Percentiles rank a stretch among this genome's conserved stretches.
These are phyloP conservation scores for Bacterosira constricta DNA, from an alignment of 108 stramenopile species.

Conservation along the genomic window DNA sequence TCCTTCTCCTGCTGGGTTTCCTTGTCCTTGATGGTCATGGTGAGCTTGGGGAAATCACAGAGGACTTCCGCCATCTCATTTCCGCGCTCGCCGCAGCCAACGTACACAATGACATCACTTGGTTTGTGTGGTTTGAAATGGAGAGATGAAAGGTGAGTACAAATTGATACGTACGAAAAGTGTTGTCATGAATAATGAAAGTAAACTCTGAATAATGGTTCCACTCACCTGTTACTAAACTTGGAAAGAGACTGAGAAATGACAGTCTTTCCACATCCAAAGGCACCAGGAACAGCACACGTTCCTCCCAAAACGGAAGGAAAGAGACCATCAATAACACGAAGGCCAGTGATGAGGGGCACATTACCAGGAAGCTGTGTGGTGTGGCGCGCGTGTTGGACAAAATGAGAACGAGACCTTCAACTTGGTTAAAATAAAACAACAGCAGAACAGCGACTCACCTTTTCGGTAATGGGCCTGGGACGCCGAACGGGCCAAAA, in stretches of 20 bases:
- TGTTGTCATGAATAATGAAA: constrained; percentile 88
- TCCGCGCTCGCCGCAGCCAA: constrained; percentile 94
- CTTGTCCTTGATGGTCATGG: constrained; percentile 92
- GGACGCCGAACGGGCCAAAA: constrained; percentile 99
- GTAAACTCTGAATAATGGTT: constrained; percentile 93
- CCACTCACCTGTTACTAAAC: constrained; percentile 99
- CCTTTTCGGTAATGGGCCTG: constrained; percentile 97
- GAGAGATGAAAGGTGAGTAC: too few relatives aligned
- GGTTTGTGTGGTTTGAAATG: too few relatives aligned
- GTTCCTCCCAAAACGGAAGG: constrained; percentile 99
- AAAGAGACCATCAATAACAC: constrained; percentile 99
- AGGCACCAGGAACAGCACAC: constrained; percentile 99
- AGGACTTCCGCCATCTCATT: constrained; percentile 99
- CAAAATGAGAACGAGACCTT: too few relatives aligned
- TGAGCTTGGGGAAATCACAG: constrained; percentile 99
- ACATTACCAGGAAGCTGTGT: constrained; percentile 96
- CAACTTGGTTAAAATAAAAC: too few relatives aligned
- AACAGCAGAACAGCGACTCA: too few relatives aligned
- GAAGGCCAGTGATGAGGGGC: constrained; percentile 98
- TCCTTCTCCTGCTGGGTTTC: constrained; percentile 85
- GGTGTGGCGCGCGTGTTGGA: too few relatives aligned
- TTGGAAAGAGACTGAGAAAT: constrained; percentile 99
- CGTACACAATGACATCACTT: constrained; percentile 88
- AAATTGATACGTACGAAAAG: constrained; percentile 16
- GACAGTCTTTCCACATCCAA: constrained; percentile 99